Evolutionary conservation across 2,329 filamentous ascomycete species (phyloP).

Genomic region (Tolypocladium nubicola): DNA sequence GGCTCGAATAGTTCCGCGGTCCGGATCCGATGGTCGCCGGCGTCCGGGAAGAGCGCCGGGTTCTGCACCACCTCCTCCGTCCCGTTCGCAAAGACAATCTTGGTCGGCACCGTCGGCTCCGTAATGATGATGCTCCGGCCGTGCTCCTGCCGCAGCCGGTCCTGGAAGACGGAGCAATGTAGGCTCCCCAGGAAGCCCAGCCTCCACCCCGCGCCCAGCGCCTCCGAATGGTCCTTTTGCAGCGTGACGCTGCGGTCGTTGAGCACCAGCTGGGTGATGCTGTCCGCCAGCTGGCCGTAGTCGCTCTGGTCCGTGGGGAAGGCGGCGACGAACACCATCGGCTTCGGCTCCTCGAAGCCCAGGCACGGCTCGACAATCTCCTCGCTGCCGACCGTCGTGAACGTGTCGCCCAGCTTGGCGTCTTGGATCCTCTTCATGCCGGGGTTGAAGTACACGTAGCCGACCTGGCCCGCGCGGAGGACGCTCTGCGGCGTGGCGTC

Average conservation of each 20-base stretch:
- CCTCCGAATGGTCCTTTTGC: slow-evolving; percentile 89
- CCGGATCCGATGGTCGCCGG: slow-evolving; percentile 35
- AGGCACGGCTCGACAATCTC: slow-evolving; percentile 68
- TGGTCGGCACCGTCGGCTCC: slow-evolving; percentile 87
- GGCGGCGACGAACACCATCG: slow-evolving; percentile 97
- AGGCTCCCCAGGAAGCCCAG: slow-evolving; percentile 92
- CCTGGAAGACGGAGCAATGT: slow-evolving; percentile 98
- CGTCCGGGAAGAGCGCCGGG: slow-evolving; percentile 77
- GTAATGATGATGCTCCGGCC: slow-evolving; percentile 94
- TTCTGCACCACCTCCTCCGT: slow-evolving; percentile 71
- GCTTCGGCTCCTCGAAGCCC: slow-evolving; percentile 93
- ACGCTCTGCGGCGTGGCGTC: slow-evolving; percentile 70
- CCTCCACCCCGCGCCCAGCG: slow-evolving; percentile 86
- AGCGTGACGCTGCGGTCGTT: slow-evolving; percentile 93
- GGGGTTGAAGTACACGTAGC: slow-evolving; percentile 94
- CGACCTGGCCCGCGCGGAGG: slow-evolving; percentile 85
- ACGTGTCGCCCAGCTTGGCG: slow-evolving; percentile 92
- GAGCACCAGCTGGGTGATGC: slow-evolving; percentile 83
- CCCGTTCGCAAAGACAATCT: slow-evolving; percentile 70
- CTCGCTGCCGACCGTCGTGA: slow-evolving; percentile 72
- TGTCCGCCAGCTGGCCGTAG: slow-evolving; percentile 80
- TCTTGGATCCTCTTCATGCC: slow-evolving; percentile 97
- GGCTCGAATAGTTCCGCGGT: slow-evolving; percentile 39
- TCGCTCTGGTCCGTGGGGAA: slow-evolving; percentile 89
- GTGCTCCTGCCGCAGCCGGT: slow-evolving; percentile 87